Conservation (phyloP, 176 grass and related monocot species). For the Phragmites australis region DNA sequence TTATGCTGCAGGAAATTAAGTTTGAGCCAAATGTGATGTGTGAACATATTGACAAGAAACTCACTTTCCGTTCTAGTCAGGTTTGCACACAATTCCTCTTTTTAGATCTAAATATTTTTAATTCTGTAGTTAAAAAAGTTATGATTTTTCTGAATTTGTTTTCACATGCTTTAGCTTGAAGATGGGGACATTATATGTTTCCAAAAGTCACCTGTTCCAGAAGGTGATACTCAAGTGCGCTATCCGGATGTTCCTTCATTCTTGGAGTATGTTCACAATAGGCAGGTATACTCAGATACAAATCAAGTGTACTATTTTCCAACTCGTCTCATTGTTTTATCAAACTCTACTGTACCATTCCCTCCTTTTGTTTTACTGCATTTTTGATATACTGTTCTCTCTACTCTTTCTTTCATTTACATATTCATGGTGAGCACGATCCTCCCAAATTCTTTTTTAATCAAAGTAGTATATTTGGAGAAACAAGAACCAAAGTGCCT, state of each 20-base stretch:
- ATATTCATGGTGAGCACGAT: constrained; percentile 14
- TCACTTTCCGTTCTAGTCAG: constrained; percentile 83
- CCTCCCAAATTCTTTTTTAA: constrained; percentile 4
- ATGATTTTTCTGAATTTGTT: constrained; percentile 20
- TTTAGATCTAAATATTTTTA: constrained; percentile 21
- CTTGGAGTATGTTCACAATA: constrained; percentile 97
- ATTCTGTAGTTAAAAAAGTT: constrained; percentile 6
- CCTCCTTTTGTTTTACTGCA: not conserved
- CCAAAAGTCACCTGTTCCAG: constrained; percentile 57
- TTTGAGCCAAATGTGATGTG: constrained; percentile 96
- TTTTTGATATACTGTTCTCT: not conserved
- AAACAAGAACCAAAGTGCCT: not conserved
- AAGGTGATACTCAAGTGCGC: constrained; percentile 48
- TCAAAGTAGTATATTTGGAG: not conserved
- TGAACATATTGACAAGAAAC: constrained; percentile 85
- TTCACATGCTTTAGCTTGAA: constrained; percentile 66
- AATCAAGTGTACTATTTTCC: constrained; percentile 25
- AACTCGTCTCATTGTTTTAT: constrained; percentile 2
- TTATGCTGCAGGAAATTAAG: constrained; percentile 85
- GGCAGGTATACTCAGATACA: constrained; percentile 67
- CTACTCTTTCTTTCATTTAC: not conserved
- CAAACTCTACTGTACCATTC: not conserved
- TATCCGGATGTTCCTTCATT: constrained; percentile 94
- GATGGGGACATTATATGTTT: constrained; percentile 93
- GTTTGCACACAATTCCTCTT: constrained; percentile 40